phyloP scores from a whole-genome alignment of 2,329 filamentous ascomycete species.

The Nigrospora osmanthi region DNA sequence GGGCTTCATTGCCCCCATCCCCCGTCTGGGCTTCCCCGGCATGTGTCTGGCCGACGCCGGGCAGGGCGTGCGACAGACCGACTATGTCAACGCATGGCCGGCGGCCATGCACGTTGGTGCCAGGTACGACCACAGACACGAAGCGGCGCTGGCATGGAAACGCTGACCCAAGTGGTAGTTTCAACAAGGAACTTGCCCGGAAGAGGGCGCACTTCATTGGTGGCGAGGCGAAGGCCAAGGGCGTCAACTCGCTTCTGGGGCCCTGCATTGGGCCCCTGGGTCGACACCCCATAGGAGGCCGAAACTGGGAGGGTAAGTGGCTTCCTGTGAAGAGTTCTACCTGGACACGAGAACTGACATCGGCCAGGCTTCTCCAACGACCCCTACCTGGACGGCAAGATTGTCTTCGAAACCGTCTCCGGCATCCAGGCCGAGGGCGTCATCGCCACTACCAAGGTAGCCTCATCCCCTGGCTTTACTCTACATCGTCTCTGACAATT shows the following conservation, averaged over 20 bases:
- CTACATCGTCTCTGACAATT: conserved; percentile 46
- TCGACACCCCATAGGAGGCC: conserved; percentile 40
- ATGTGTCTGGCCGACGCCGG: conserved; percentile 28
- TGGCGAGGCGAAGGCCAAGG: conserved; percentile 55
- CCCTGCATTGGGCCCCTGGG: conserved; percentile 52
- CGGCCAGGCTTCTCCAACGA: conserved; percentile 26
- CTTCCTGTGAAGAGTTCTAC: neutral
- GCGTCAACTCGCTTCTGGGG: conserved; percentile 60
- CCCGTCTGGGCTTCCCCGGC: conserved; percentile 29
- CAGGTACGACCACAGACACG: conserved; percentile 12
- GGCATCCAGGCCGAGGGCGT: conserved; percentile 26
- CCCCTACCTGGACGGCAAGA: conserved; percentile 46
- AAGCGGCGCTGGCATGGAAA: too few species aligned
- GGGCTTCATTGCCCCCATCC: conserved; percentile 30
- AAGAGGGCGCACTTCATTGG: conserved; percentile 58
- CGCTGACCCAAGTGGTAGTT: conserved; percentile 30
- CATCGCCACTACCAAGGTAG: conserved; percentile 10
- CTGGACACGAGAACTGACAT: neutral
- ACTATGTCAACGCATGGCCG: conserved; percentile 32
- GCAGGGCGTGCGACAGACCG: conserved; percentile 21
- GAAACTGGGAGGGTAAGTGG: conserved; percentile 38
- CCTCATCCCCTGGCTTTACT: neutral
- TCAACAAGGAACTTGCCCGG: conserved; percentile 55
- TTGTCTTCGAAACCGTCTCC: conserved; percentile 42
- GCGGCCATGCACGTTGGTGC: conserved; percentile 53